phyloP scores from a whole-genome alignment of 2,329 filamentous ascomycete species.

The Exophiala viscosa region DNA sequence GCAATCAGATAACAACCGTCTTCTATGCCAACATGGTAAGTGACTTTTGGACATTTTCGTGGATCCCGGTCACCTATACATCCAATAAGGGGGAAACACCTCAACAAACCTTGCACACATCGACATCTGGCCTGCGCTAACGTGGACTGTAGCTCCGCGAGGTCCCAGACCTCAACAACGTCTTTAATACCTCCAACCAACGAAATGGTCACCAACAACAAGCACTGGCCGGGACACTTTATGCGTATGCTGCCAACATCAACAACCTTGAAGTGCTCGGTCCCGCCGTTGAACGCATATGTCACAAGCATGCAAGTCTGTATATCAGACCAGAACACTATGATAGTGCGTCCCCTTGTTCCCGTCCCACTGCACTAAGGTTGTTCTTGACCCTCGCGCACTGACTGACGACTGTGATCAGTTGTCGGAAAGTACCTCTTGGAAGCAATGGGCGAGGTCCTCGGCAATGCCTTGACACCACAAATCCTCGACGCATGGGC shows the following conservation, averaged over 20 bases:
- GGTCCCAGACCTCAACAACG: conserved; percentile 62
- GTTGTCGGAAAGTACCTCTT: conserved; percentile 67
- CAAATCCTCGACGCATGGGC: conserved; percentile 65
- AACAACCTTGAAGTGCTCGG: conserved; percentile 60
- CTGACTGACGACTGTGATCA: too few species aligned
- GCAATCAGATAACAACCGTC: conserved; percentile 62
- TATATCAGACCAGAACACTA: conserved; percentile 67
- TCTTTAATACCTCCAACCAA: conserved; percentile 68
- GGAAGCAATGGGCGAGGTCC: conserved; percentile 61
- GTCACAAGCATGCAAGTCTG: conserved; percentile 70
- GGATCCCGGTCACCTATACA: too few species aligned
- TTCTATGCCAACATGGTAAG: conserved; percentile 64
- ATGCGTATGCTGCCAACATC: conserved; percentile 68
- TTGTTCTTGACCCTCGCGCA: too few species aligned
- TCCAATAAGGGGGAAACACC: too few species aligned
- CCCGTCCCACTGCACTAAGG: too few species aligned
- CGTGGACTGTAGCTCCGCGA: conserved; percentile 43
- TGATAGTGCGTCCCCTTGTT: conserved; percentile 33
- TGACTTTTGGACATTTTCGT: too few species aligned
- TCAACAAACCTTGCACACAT: too few species aligned
- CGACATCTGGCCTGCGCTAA: too few species aligned
- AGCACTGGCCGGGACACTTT: conserved; percentile 65
- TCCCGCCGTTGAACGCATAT: conserved; percentile 63
- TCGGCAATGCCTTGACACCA: conserved; percentile 63
- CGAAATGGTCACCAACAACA: conserved; percentile 62